A percentile compares a stretch with the other conserved stretches of the same genome.
Conservation (phyloP, 148 eudicot species). For the Salicornia ramosissima region DNA sequence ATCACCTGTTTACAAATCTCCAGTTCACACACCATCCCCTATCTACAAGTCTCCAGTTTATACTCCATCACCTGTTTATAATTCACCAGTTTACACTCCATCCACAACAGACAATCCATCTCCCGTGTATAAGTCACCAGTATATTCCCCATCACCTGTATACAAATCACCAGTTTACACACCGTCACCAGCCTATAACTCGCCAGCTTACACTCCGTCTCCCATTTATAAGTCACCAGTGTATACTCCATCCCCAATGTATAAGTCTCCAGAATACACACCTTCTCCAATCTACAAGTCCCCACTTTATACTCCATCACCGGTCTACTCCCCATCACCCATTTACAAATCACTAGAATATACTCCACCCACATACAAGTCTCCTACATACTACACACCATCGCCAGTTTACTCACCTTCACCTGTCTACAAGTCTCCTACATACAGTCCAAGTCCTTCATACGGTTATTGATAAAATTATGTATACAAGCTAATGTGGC, state of each 20-base stretch:
- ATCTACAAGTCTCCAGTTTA: background rate
- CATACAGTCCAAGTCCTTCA: slow-evolving; percentile 18
- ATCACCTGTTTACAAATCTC: slow-evolving; percentile 1
- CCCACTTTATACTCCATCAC: background rate
- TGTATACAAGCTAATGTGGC: too few species aligned
- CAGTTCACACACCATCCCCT: background rate
- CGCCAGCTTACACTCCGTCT: background rate
- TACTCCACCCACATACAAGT: background rate
- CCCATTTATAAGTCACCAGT: background rate
- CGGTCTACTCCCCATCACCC: background rate
- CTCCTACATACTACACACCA: background rate
- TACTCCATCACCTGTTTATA: background rate
- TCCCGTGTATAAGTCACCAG: background rate
- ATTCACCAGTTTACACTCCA: background rate
- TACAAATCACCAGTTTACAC: background rate
- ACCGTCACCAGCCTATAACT: slow-evolving; percentile 5
- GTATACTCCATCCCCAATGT: background rate
- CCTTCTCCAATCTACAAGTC: background rate
- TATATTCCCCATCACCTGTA: slow-evolving; percentile 1
- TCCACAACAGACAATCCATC: background rate
- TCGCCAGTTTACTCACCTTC: slow-evolving; percentile 1
- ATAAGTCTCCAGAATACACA: background rate
- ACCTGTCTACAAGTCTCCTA: slow-evolving; percentile 4
- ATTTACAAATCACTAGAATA: background rate
- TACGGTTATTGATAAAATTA: background rate